Percentiles rank a stretch among this genome's conserved stretches.
Evolutionary conservation across 331 rosid genomes (phyloP).

Genomic region (Quercus phellos): DNA sequence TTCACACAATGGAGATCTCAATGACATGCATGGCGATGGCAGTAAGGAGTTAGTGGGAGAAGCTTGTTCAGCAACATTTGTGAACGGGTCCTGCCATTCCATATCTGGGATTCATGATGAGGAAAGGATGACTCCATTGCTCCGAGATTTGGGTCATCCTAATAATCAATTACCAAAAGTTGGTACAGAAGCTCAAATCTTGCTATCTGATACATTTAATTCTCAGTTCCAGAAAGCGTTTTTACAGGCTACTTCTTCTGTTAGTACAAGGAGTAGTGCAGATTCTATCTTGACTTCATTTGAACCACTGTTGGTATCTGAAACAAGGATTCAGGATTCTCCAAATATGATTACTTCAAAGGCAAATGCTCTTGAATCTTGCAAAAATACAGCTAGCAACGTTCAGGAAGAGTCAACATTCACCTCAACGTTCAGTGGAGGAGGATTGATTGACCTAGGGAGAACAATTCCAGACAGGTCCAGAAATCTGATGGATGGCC

Average conservation of each 20-base stretch:
- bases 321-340: conserved; percentile 29
- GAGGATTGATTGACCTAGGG: conserved; percentile 3
- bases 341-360: conserved; percentile 11
- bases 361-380: conserved; percentile 21
- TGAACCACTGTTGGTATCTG: conserved; percentile 28
- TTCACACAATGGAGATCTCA: conserved; percentile 32
- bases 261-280: conserved; percentile 34
- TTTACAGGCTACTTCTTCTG: conserved; percentile 26
- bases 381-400: conserved; percentile 11
- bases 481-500: conserved; percentile 21
- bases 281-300: conserved; percentile 43
- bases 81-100: conserved; percentile 18
- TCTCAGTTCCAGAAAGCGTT: conserved; percentile 5
- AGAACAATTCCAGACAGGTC: conserved; percentile 27
- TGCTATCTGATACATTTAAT: conserved; percentile 10
- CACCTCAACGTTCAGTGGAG: conserved; percentile 23
- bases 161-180: conserved; percentile 17
- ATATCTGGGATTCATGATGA: conserved; percentile 3
- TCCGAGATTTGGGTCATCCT: conserved; percentile 23
- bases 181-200: conserved; percentile 19
- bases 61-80: conserved; percentile 19
- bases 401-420: conserved; percentile 20
- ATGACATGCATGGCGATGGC: conserved; percentile 18
- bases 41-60: conserved; percentile 20
- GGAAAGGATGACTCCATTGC: conserved; percentile 15